Conservation (phyloP, 2,329 filamentous ascomycete genomes). For the Pyrenophora tritici-repentis region DNA sequence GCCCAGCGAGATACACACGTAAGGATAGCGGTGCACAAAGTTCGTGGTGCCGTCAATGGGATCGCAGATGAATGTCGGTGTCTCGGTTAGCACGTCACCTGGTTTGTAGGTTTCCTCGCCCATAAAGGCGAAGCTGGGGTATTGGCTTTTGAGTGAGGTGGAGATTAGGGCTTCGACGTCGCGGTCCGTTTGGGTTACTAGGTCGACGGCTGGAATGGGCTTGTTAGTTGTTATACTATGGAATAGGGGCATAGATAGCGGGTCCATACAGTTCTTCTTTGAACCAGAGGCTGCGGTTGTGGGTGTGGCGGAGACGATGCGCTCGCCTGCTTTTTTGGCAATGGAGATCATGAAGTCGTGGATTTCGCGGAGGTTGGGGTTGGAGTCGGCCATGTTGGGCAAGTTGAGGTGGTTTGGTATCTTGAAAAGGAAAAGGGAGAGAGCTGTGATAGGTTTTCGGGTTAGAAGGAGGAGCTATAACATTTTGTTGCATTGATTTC, state of each 20-base stretch:
- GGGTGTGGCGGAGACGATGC: conserved; percentile 53
- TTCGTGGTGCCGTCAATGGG: conserved; percentile 84
- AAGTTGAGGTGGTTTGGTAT: no score
- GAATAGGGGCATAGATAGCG: neutral
- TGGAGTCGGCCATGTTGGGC: conserved; percentile 42
- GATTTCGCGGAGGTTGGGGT: conserved; percentile 51
- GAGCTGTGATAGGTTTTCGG: no score
- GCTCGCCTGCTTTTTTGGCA: conserved; percentile 53
- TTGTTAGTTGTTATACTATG: neutral
- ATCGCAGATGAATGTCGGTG: conserved; percentile 79
- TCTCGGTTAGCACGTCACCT: conserved; percentile 64
- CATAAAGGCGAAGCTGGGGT: conserved; percentile 59
- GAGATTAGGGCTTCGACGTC: conserved; percentile 65
- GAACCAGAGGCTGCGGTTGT: conserved; percentile 48
- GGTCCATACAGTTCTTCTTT: conserved; percentile 54
- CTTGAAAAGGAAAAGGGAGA: no score
- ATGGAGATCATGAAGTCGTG: conserved; percentile 55
- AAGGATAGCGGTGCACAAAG: conserved; percentile 76
- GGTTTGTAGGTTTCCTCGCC: conserved; percentile 68
- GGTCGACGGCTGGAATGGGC: conserved; percentile 56
- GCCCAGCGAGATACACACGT: conserved; percentile 77
- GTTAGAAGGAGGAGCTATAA: no score
- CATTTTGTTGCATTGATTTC: no score
- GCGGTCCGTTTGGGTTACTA: conserved; percentile 67
- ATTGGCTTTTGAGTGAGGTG: conserved; percentile 54